phyloP scores from a whole-genome alignment of 345 rosid species.

The Moringa oleifera region DNA sequence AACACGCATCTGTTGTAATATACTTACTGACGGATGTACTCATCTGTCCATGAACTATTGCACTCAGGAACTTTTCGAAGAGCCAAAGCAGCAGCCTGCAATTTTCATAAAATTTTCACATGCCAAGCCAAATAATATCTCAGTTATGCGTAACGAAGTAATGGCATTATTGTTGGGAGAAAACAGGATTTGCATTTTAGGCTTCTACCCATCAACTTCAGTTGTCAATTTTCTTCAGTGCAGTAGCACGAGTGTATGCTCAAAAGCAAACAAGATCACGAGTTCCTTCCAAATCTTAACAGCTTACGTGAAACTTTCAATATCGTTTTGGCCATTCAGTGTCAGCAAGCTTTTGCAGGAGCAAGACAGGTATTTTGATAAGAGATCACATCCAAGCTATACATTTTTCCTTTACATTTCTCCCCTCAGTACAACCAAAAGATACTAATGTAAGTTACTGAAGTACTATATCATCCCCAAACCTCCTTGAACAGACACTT shows the following conservation, averaged over 20 bases:
- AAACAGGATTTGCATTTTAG: background rate
- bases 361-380: too few relatives aligned
- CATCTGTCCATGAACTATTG: conserved; percentile 97
- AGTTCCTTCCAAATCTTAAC: background rate
- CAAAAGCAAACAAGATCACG: background rate
- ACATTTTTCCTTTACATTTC: background rate
- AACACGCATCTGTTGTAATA: conserved; percentile 4
- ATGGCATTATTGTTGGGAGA: background rate
- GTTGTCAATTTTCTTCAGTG: background rate
- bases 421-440: background rate
- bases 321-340: too few relatives aligned
- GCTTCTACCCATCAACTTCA: background rate
- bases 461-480: too few relatives aligned
- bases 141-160: too few relatives aligned
- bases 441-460: too few relatives aligned
- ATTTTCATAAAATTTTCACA: conserved; percentile 1
- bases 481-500: too few relatives aligned
- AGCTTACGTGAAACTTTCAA: background rate
- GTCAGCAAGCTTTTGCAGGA: too few relatives aligned
- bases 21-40: conserved; percentile 90
- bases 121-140: background rate
- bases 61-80: conserved; percentile 90
- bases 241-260: background rate
- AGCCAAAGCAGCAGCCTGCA: conserved; percentile 97
- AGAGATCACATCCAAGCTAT: background rate